These are phyloP conservation scores for Arthrobotrys sinensis DNA, from an alignment of 2,329 filamentous ascomycete species.

Conservation along the genomic window DNA sequence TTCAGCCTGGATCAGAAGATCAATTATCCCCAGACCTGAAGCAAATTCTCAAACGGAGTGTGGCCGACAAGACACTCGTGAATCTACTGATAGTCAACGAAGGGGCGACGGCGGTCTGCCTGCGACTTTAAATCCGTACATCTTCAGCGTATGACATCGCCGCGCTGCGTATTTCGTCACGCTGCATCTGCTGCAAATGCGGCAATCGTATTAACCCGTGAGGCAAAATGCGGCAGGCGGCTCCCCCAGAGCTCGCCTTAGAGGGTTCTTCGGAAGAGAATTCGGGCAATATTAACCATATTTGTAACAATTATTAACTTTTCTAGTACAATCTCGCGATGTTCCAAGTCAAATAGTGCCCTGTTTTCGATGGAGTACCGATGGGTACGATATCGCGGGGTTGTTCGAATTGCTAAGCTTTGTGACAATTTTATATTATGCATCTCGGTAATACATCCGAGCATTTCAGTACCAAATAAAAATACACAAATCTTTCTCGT, in stretches of 20 bases:
- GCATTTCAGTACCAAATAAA: conserved; percentile 44
- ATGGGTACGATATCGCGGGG: background rate
- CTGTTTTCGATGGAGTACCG: background rate
- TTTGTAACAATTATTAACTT: background rate
- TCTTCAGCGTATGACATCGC: conserved; percentile 15
- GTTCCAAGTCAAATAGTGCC: background rate
- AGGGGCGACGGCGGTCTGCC: conserved; percentile 14
- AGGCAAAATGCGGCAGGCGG: conserved; percentile 36
- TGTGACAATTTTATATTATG: conserved; percentile 29
- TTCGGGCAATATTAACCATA: background rate
- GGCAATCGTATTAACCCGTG: background rate
- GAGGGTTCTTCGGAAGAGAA: background rate
- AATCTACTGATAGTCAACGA: background rate
- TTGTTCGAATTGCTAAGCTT: conserved; percentile 7
- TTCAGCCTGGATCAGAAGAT: conserved; percentile 56
- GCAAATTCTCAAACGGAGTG: conserved; percentile 32
- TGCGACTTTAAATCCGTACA: background rate
- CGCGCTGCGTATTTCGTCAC: conserved; percentile 38
- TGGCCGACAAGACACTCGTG: conserved; percentile 38
- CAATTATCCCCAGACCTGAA: conserved; percentile 27
- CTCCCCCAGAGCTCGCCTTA: background rate
- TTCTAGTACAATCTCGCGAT: background rate
- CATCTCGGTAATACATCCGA: conserved; percentile 34
- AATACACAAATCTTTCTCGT: conserved; percentile 57
- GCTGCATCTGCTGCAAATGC: conserved; percentile 23